These are phyloP conservation scores for Dendrobium chrysotoxum DNA, from an alignment of 106 monocot species.

Conservation along the genomic window DNA sequence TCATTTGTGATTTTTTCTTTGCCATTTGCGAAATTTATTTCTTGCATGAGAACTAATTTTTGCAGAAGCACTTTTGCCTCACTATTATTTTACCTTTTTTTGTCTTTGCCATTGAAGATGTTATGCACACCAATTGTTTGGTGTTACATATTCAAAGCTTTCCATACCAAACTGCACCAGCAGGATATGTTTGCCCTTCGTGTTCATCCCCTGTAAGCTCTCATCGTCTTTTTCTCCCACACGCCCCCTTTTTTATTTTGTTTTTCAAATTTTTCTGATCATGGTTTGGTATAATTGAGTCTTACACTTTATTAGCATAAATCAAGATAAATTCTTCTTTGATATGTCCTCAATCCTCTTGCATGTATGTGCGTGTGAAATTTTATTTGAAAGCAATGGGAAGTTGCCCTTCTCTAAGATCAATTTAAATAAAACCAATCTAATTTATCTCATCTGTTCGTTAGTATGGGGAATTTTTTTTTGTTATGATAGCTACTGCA, in stretches of 20 bases:
- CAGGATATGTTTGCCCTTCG: conserved; percentile 38
- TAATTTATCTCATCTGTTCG: neutral
- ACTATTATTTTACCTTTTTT: neutral
- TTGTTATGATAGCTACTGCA: neutral
- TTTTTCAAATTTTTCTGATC: neutral
- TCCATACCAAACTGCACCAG: conserved; percentile 48
- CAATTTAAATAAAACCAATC: neutral
- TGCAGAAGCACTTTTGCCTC: neutral
- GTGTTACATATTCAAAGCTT: conserved; percentile 53
- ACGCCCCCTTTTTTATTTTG: conserved; percentile 1
- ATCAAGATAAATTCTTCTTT: neutral
- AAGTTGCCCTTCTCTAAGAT: neutral
- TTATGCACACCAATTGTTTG: conserved; percentile 55
- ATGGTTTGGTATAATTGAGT: neutral
- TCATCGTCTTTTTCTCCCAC: neutral
- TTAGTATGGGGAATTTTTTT: neutral
- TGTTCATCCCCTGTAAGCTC: conserved; percentile 44
- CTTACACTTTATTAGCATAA: neutral
- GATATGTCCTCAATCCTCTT: neutral
- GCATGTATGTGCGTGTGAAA: neutral
- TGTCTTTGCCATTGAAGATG: conserved; percentile 46
- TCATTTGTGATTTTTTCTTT: neutral
- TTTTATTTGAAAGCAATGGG: neutral
- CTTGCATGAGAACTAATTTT: neutral
- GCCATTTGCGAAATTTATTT: neutral